These are phyloP conservation scores for Coleophoma eucalyptorum DNA, from an alignment of 2,329 filamentous ascomycete species.

Conservation along the genomic window DNA sequence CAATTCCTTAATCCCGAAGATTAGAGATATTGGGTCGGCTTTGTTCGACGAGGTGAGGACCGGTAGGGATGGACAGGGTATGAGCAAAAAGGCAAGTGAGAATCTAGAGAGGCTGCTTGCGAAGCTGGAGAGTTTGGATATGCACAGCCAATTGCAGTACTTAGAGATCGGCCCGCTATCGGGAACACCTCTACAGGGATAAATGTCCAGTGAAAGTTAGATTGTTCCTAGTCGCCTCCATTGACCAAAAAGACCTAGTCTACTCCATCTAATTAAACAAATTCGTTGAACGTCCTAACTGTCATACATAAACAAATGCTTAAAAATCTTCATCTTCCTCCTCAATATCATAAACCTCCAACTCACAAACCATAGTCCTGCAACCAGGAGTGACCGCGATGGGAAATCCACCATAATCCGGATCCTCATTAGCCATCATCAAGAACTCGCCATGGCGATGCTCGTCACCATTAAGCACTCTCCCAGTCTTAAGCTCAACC, in stretches of 20 bases:
- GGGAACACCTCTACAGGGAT: neutral
- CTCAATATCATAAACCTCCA: constrained; percentile 30
- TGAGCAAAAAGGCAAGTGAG: constrained; percentile 1
- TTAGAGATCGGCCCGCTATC: neutral
- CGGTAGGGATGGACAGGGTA: neutral
- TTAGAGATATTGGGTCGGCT: constrained; percentile 31
- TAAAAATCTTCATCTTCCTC: constrained; percentile 9
- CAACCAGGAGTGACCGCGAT: constrained; percentile 51
- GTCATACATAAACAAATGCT: no score
- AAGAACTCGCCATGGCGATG: no score
- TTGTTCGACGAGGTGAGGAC: constrained; percentile 20
- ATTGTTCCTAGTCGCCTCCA: neutral
- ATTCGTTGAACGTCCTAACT: no score
- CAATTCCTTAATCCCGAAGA: constrained; percentile 22
- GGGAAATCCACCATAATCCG: constrained; percentile 52
- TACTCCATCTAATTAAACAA: no score
- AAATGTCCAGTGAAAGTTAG: neutral
- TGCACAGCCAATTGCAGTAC: constrained; percentile 1
- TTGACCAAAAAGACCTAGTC: neutral
- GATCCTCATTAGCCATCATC: no score
- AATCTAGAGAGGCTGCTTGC: constrained; percentile 5
- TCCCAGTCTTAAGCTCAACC: no score
- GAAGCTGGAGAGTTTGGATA: constrained; percentile 15
- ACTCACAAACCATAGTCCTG: constrained; percentile 41
- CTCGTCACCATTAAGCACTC: no score